A percentile compares a stretch with the other conserved stretches of the same genome.
These are phyloP conservation scores for Aspergillus ostianus DNA, from an alignment of 495 filamentous ascomycete genomes.

Conservation along the genomic window DNA sequence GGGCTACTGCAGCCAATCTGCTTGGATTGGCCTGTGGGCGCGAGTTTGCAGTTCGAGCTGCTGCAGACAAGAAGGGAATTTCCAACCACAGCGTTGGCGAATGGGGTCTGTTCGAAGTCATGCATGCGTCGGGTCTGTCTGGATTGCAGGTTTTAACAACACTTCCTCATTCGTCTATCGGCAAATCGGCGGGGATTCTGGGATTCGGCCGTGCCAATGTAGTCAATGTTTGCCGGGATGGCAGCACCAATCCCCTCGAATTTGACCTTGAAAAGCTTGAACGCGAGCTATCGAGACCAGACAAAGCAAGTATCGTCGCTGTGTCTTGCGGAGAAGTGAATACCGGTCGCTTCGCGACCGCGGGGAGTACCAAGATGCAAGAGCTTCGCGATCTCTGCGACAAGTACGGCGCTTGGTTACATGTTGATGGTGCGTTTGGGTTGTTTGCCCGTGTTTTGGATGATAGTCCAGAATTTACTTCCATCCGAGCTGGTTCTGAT, in stretches of 20 bases:
- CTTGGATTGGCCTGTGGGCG: conserved; percentile 76
- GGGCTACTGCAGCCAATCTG: conserved; percentile 83
- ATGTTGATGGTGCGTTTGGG: conserved; percentile 90
- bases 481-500: conserved; percentile 51
- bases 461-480: conserved; percentile 55
- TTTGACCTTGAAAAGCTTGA: conserved; percentile 65
- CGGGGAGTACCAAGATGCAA: conserved; percentile 55
- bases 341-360: conserved; percentile 77
- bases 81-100: conserved; percentile 58
- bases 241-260: conserved; percentile 50
- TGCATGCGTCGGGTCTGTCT: conserved; percentile 57
- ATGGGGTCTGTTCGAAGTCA: conserved; percentile 65
- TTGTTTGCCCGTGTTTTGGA: conserved; percentile 71
- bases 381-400: conserved; percentile 68
- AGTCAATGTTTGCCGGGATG: conserved; percentile 51
- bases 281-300: conserved; percentile 46
- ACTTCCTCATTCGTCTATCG: conserved; percentile 76
- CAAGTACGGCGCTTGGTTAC: conserved; percentile 77
- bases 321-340: conserved; percentile 89
- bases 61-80: conserved; percentile 34
- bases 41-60: conserved; percentile 58
- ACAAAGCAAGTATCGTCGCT: conserved; percentile 68
- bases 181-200: conserved; percentile 77
- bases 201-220: conserved; percentile 75
- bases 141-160: conserved; percentile 76